These are phyloP conservation scores for Saposhnikovia divaricata DNA, from an alignment of 129 eudicot species.

Conservation along the genomic window DNA sequence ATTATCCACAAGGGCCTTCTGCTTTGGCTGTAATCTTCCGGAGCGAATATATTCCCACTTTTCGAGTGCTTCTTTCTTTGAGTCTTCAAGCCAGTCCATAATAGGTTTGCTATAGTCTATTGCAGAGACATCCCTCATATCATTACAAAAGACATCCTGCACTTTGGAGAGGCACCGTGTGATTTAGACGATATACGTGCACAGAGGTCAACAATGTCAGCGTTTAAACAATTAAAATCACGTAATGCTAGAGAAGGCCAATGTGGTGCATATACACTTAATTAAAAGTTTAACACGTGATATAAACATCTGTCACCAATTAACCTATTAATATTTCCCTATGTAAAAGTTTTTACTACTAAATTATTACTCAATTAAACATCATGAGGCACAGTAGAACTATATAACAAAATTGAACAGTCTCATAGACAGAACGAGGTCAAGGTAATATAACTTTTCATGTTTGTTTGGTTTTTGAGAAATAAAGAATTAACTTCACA, in stretches of 20 bases:
- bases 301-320: neutral
- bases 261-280: neutral
- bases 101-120: conserved; percentile 72
- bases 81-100: conserved; percentile 68
- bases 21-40: conserved; percentile 58
- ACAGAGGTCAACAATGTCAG: neutral
- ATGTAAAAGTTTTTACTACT: neutral
- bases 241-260: neutral
- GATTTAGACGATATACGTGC: neutral
- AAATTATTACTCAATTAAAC: neutral
- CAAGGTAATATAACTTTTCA: neutral
- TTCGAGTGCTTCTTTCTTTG: conserved; percentile 55
- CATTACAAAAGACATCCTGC: conserved; percentile 77
- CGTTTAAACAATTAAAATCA: neutral
- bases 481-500: neutral
- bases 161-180: neutral
- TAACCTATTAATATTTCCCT: neutral
- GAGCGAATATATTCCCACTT: conserved; percentile 76
- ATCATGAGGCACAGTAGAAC: neutral
- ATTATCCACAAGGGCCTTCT: conserved; percentile 40
- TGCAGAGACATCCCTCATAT: conserved; percentile 45
- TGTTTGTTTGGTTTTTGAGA: neutral
- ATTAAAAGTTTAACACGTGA: neutral
- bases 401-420: neutral
- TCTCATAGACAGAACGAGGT: neutral